A percentile compares a stretch with the other conserved stretches of the same genome.
phyloP scores from a whole-genome alignment of 2,329 filamentous ascomycete genomes.

The Drechslerella dactyloides region DNA sequence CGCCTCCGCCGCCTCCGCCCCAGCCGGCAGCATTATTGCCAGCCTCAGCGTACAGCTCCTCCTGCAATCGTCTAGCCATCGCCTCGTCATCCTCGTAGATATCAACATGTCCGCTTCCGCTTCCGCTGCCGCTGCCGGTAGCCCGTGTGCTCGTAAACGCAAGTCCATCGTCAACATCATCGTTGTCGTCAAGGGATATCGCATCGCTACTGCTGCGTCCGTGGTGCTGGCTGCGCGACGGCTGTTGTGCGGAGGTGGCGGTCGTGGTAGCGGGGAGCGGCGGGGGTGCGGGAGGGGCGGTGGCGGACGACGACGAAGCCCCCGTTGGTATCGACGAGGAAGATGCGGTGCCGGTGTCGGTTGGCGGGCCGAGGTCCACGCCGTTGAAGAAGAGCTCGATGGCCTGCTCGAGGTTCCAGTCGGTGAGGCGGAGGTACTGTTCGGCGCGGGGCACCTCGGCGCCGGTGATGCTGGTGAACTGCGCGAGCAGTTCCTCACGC shows the following conservation, averaged over 20 bases:
- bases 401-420: conserved; percentile 81
- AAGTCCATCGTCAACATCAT: conserved; percentile 52
- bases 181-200: conserved; percentile 59
- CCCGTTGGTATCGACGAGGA: conserved; percentile 24
- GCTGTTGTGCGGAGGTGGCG: conserved; percentile 24
- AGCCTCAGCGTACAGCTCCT: conserved; percentile 78
- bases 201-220: conserved; percentile 59
- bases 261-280: conserved; percentile 51
- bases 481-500: conserved; percentile 68
- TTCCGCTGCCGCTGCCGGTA: conserved; percentile 57
- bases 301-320: conserved; percentile 57
- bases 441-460: conserved; percentile 73
- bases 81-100: conserved; percentile 85
- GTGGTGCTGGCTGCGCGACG: conserved; percentile 13
- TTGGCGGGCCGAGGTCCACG: conserved; percentile 61
- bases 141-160: conserved; percentile 54
- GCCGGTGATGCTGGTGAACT: conserved; percentile 82
- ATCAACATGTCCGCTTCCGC: conserved; percentile 58
- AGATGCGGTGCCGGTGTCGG: conserved; percentile 54
- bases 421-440: conserved; percentile 84
- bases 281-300: conserved; percentile 57
- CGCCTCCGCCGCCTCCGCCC: conserved; percentile 58
- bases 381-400: conserved; percentile 89
- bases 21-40: conserved; percentile 53
- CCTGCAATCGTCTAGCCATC: conserved; percentile 87